Conservation (phyloP, 805 yeast species). For the Candida palmyrensis region DNA sequence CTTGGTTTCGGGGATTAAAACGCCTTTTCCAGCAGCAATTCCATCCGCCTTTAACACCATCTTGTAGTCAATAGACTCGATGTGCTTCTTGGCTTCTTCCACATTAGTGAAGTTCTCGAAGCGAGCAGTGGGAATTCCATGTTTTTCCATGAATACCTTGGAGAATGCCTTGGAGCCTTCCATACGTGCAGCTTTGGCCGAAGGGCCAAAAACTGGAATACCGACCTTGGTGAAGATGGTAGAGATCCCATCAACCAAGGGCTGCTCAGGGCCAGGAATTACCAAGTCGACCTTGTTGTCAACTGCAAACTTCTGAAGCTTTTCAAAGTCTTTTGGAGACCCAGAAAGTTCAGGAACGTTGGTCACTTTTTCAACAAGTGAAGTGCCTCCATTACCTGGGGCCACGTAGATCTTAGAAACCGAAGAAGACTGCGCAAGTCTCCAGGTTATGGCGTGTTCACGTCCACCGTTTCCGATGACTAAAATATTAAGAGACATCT, state of each 20-base stretch:
- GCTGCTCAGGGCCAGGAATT: conserved; percentile 99
- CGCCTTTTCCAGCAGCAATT: conserved; percentile 98
- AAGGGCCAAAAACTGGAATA: conserved; percentile 96
- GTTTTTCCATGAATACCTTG: conserved; percentile 88
- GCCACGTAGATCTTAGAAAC: conserved; percentile 81
- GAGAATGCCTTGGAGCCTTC: conserved; percentile 97
- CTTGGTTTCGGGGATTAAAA: conserved; percentile 77
- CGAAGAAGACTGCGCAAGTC: conserved; percentile 68
- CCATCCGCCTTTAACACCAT: conserved; percentile 97
- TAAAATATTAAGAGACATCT: conserved; percentile 48
- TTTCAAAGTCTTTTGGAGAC: conserved; percentile 59
- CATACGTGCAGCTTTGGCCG: conserved; percentile 82
- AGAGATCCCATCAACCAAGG: conserved; percentile 90
- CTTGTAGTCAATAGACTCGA: conserved; percentile 59
- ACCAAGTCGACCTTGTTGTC: conserved; percentile 66
- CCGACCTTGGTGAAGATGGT: conserved; percentile 72
- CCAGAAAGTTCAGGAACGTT: conserved; percentile 65
- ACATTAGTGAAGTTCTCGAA: conserved; percentile 78
- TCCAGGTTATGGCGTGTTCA: conserved; percentile 96
- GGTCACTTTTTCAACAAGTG: conserved; percentile 49
- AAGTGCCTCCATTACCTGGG: conserved; percentile 96
- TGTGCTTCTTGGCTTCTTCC: conserved; percentile 69
- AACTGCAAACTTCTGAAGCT: conserved; percentile 69
- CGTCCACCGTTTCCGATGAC: conserved; percentile 98
- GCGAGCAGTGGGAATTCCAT: conserved; percentile 90